Evolutionary conservation across 2,329 filamentous ascomycete species (phyloP), one percentile per base, ranked within the genome.

Genomic region (Epicoccum sorghinum): DNA sequence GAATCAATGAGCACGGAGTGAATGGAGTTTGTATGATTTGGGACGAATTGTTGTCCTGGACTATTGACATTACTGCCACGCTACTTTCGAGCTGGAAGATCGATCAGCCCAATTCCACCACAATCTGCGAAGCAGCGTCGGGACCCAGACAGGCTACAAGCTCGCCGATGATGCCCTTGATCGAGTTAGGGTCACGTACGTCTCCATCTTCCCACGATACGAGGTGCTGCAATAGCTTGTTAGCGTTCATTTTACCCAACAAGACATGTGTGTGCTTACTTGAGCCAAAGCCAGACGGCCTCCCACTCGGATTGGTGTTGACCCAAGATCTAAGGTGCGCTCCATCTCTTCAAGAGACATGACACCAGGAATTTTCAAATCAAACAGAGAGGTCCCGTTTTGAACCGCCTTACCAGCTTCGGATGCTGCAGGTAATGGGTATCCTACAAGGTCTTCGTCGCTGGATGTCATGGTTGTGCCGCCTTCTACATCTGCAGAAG

Each of bases 341-440:
- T 76, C 67, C 51, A 91, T 77, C 36, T 86, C 77, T 0, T 80
- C 74, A 3, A 82, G 67, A 0, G 83, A 79, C 38, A 85, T 79
- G 35, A 90, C 80, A 0, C 89, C 89, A 0, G 89, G 89, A 79
- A 92, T 87, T 41, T 81, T 79, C 42, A 86, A 80, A 0, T 77
- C 70, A 55, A 91, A 85, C 0, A 92, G 76, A 0, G 80, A 79
- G 24, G 77, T 65, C 6, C 73, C 73, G 3, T 63, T 59, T 1
- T 53, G 48, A 2, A 69, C 65, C 0, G 78, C 79, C 5, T 71
- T 58, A 4, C 69, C 68, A 7, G 71, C 74, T 56, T 68, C 66
- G 47, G 63, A 57, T 30, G 63, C 67, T 33, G 56, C 67, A 6
- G 64, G 67, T 4, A 66, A 51, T n/a, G 64, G 62, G 59, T 54